Evolutionary conservation across 192 early-diverging fungal genomes (phyloP).

Genomic region (Backusella psychrophila): DNA sequence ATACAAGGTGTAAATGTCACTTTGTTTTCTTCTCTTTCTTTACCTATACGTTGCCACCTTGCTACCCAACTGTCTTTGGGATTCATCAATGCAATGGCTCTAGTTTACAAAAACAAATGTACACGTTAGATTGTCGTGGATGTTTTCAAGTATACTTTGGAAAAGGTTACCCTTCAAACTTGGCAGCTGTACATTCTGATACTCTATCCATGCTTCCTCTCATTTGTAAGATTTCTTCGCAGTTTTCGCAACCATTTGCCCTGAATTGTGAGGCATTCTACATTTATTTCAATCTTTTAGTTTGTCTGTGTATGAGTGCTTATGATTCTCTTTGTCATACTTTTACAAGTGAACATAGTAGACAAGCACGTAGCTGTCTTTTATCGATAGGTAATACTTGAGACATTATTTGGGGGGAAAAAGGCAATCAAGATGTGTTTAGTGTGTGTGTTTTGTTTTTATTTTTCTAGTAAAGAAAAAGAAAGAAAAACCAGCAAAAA

Average conservation of each 20-base stretch:
- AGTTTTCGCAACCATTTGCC: conserved; percentile 77
- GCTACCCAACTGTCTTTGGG: conserved; percentile 77
- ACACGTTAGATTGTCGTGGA: not conserved
- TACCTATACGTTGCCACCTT: conserved; percentile 67
- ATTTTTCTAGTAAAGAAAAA: not conserved
- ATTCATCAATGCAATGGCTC: conserved; percentile 70
- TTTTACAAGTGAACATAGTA: conserved; percentile 80
- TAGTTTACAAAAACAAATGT: conserved; percentile 13
- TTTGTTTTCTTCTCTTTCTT: not conserved
- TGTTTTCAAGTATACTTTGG: not conserved
- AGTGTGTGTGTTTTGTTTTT: too few relatives aligned
- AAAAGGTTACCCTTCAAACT: conserved; percentile 67
- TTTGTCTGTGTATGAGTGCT: not conserved
- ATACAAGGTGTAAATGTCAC: too few relatives aligned
- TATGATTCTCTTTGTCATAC: conserved; percentile 24
- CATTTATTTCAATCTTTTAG: not conserved
- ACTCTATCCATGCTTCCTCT: conserved; percentile 61
- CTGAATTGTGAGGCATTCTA: conserved; percentile 71
- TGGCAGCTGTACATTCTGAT: conserved; percentile 73
- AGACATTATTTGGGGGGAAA: conserved; percentile 16
- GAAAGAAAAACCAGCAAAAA: not conserved
- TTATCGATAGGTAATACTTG: conserved; percentile 56
- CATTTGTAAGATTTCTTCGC: conserved; percentile 72
- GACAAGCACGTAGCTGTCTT: conserved; percentile 74
- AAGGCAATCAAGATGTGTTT: not conserved